Percentiles rank a stretch among this genome's conserved stretches.
phyloP scores from a whole-genome alignment of 2,329 filamentous ascomycete genomes.

The Rhinocladiella similis region DNA sequence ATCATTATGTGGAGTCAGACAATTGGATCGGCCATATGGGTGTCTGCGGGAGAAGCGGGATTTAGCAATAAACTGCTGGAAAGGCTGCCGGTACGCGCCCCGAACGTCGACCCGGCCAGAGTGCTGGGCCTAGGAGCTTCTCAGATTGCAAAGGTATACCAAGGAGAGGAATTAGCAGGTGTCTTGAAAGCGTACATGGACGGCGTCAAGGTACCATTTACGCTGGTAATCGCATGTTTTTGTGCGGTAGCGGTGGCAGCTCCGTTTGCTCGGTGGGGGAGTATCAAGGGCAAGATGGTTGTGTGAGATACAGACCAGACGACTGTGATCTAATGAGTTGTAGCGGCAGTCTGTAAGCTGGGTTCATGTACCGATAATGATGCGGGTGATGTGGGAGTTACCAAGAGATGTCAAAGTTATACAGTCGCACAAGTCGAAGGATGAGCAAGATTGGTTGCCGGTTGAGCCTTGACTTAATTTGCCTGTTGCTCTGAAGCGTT shows the following conservation, averaged over 20 bases:
- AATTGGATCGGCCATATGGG: slow-evolving; percentile 25
- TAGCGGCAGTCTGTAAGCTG: no score
- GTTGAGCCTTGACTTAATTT: no score
- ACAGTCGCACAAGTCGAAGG: no score
- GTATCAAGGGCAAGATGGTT: no score
- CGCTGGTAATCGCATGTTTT: slow-evolving; percentile 21
- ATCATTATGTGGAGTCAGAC: slow-evolving; percentile 22
- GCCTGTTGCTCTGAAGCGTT: no score
- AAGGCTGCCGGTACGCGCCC: slow-evolving; percentile 26
- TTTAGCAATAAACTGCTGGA: slow-evolving; percentile 35
- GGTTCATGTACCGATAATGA: no score
- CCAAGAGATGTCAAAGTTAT: no score
- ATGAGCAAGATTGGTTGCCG: no score
- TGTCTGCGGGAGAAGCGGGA: slow-evolving; percentile 34
- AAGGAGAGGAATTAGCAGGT: slow-evolving; percentile 27
- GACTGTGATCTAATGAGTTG: no score
- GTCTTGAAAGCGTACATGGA: slow-evolving; percentile 35
- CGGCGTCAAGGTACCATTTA: slow-evolving; percentile 30
- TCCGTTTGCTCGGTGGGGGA: no score
- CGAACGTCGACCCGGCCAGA: slow-evolving; percentile 27
- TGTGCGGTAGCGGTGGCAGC: not conserved
- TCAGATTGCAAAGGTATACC: slow-evolving; percentile 31
- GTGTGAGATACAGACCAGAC: no score
- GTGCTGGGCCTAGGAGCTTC: slow-evolving; percentile 34
- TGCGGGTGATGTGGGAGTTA: no score